A percentile compares a stretch with the other conserved stretches of the same genome.
These are phyloP conservation scores for Globisporangium echinulatum DNA, from an alignment of 352 stramenopile genomes.

Conservation along the genomic window DNA sequence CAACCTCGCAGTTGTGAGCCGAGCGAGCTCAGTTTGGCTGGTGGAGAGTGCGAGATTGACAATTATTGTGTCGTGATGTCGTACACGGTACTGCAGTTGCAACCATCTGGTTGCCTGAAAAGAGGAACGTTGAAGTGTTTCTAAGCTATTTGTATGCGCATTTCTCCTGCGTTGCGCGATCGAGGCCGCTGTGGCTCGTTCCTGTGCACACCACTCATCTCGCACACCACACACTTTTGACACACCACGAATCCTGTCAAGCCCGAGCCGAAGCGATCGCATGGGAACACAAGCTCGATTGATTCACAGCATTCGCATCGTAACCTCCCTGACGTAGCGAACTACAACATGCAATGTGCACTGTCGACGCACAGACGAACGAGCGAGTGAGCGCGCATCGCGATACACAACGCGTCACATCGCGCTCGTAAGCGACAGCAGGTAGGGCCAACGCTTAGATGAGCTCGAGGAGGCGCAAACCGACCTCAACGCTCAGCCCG, in stretches of 20 bases:
- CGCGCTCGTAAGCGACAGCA: neutral
- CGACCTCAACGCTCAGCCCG: constrained; percentile 27
- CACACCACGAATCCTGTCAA: too few species aligned
- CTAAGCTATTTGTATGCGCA: neutral
- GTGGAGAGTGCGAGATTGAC: neutral
- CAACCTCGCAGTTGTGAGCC: neutral
- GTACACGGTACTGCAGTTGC: neutral
- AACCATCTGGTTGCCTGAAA: neutral
- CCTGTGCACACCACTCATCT: neutral
- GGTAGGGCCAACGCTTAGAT: constrained; percentile 10
- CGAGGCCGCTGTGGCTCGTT: neutral
- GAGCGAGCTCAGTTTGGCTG: neutral
- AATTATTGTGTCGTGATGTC: neutral
- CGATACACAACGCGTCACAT: too few species aligned
- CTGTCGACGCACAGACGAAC: too few species aligned
- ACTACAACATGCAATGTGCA: too few species aligned
- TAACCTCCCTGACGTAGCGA: too few species aligned
- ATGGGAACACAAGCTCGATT: too few species aligned
- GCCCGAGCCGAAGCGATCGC: too few species aligned
- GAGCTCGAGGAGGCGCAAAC: constrained; percentile 22
- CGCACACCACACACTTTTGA: too few species aligned
- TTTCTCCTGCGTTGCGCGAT: neutral
- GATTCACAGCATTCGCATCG: too few species aligned
- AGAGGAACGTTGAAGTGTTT: neutral
- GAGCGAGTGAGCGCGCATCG: too few species aligned